Percentiles rank a stretch among this genome's conserved stretches.
phyloP scores from a whole-genome alignment of 2,329 filamentous ascomycete species.

The Colletotrichum sp. region DNA sequence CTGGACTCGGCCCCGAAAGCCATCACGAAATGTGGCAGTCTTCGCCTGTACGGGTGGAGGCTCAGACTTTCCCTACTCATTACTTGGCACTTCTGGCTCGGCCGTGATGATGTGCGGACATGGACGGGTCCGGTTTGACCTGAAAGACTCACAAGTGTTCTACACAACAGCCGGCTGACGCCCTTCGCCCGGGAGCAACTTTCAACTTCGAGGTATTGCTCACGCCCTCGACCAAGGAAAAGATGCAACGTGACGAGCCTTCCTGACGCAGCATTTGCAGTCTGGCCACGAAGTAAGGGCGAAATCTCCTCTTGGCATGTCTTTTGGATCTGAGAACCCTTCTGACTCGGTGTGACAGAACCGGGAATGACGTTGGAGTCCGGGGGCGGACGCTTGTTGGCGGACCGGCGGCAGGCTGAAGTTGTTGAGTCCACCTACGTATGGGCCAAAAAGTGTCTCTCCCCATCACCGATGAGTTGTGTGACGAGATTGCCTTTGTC shows the following conservation, averaged over 20 bases:
- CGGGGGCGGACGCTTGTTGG: not conserved
- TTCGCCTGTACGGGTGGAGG: not conserved
- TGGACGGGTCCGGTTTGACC: not conserved
- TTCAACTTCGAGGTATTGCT: not conserved
- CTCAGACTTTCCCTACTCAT: not conserved
- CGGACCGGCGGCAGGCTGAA: not conserved
- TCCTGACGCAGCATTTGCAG: not conserved
- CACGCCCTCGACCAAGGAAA: not conserved
- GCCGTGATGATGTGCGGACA: not conserved
- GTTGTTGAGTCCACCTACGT: not conserved
- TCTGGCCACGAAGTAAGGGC: not conserved
- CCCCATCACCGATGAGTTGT: not conserved
- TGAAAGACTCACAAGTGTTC: not conserved
- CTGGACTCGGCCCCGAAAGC: not conserved
- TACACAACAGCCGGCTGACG: not conserved
- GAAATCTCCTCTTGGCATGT: not conserved
- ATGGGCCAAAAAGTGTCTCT: not conserved
- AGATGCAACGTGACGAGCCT: not conserved
- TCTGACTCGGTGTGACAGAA: not conserved
- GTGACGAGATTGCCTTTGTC: not conserved
- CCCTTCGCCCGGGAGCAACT: not conserved
- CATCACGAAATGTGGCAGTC: not conserved
- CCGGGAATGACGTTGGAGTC: not conserved
- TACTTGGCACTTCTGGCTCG: not conserved
- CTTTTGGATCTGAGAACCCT: not conserved